Conservation (phyloP, 129 eudicot genomes). For the Flaveria ramosissima region DNA sequence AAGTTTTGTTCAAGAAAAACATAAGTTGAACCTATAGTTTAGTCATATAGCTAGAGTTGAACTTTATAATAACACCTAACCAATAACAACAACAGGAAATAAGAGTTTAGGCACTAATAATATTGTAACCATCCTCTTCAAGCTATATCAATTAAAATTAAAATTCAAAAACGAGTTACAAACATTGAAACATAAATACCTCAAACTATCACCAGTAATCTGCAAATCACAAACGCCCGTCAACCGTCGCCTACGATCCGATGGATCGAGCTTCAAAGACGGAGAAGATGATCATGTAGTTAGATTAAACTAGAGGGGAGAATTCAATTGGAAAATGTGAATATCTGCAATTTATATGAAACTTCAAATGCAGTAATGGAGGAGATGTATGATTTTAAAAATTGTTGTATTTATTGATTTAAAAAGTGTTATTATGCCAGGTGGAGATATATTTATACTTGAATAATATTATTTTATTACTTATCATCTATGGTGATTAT, state of each 20-base stretch:
- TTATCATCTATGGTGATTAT: background rate
- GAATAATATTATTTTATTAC: too few relatives aligned
- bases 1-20: too few relatives aligned
- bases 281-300: background rate
- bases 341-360: background rate
- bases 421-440: conserved; percentile 7
- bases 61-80: too few relatives aligned
- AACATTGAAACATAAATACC: background rate
- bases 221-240: background rate
- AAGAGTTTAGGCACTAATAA: too few relatives aligned
- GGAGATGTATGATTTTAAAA: conserved; percentile 7
- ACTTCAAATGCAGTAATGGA: background rate
- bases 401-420: background rate
- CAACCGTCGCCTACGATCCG: background rate
- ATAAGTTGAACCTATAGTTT: too few relatives aligned
- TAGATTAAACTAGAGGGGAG: background rate
- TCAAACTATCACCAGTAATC: background rate
- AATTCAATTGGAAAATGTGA: background rate
- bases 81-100: too few relatives aligned
- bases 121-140: background rate
- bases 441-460: background rate
- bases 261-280: background rate
- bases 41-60: too few relatives aligned
- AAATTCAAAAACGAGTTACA: background rate
- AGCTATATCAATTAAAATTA: background rate